Conservation (phyloP, 1,284 basidiomycete species). For the Trichosporon asahii region DNA sequence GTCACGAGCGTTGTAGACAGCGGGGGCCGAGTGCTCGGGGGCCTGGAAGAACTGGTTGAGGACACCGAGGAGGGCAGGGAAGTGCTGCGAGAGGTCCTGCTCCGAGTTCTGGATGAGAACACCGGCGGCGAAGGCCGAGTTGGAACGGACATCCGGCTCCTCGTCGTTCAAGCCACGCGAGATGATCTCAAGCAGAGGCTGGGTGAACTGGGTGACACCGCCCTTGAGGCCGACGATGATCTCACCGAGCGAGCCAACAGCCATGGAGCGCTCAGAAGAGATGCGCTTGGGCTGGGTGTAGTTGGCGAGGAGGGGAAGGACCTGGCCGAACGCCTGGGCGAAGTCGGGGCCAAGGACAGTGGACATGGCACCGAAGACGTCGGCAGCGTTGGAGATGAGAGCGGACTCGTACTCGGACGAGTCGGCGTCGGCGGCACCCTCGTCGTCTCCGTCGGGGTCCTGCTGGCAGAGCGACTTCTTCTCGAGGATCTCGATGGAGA, state of each 20-base stretch:
- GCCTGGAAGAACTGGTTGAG: conserved; percentile 80
- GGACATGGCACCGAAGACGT: conserved; percentile 88
- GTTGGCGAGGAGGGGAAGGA: conserved; percentile 85
- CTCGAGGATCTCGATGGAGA: conserved; percentile 78
- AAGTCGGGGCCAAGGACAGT: conserved; percentile 83
- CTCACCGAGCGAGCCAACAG: conserved; percentile 92
- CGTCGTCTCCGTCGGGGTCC: conserved; percentile 91
- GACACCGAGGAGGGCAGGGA: conserved; percentile 68
- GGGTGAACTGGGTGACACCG: conserved; percentile 79
- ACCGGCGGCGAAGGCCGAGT: conserved; percentile 91
- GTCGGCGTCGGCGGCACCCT: conserved; percentile 61
- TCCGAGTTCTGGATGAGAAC: conserved; percentile 86
- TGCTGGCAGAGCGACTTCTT: conserved; percentile 93
- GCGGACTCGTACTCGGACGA: conserved; percentile 97
- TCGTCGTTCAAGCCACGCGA: conserved; percentile 74
- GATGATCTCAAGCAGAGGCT: conserved; percentile 75
- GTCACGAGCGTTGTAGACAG: conserved; percentile 81
- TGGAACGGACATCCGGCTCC: conserved; percentile 90
- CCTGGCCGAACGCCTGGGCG: conserved; percentile 73
- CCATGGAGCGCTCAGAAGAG: conserved; percentile 84
- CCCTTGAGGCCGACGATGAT: conserved; percentile 89
- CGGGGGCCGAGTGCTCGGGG: conserved; percentile 55
- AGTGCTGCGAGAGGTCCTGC: conserved; percentile 79
- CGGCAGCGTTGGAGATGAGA: conserved; percentile 87
- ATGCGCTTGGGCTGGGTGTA: conserved; percentile 89